These are phyloP conservation scores for Cucumis hystrix DNA, from an alignment of 306 rosid species.

Conservation along the genomic window DNA sequence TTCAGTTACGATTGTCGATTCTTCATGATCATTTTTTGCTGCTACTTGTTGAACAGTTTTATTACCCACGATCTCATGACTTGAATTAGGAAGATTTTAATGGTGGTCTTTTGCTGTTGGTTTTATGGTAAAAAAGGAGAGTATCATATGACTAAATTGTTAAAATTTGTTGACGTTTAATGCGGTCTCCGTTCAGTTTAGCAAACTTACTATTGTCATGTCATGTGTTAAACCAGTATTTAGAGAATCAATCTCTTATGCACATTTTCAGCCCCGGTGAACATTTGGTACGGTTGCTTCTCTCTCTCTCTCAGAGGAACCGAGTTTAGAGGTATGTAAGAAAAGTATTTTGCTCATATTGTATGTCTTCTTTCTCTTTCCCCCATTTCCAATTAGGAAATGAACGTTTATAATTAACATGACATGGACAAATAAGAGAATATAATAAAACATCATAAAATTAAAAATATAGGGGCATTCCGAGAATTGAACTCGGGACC, in stretches of 20 bases:
- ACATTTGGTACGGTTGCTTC: background rate
- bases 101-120: background rate
- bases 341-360: background rate
- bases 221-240: background rate
- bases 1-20: background rate
- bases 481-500: slow-evolving; percentile 1
- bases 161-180: background rate
- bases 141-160: background rate
- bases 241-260: background rate
- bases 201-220: background rate
- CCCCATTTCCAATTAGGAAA: background rate
- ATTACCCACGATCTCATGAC: background rate
- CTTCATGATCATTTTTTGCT: background rate
- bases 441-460: background rate
- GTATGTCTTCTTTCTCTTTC: background rate
- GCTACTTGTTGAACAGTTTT: background rate
- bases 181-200: background rate
- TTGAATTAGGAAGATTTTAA: background rate
- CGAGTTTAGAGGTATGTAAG: background rate
- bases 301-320: no score
- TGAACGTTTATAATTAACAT: background rate
- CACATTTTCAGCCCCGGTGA: background rate
- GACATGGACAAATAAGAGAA: background rate
- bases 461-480: background rate
- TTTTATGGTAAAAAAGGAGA: background rate